phyloP scores from a whole-genome alignment of 805 yeast species.

The Ogataea neopini region DNA sequence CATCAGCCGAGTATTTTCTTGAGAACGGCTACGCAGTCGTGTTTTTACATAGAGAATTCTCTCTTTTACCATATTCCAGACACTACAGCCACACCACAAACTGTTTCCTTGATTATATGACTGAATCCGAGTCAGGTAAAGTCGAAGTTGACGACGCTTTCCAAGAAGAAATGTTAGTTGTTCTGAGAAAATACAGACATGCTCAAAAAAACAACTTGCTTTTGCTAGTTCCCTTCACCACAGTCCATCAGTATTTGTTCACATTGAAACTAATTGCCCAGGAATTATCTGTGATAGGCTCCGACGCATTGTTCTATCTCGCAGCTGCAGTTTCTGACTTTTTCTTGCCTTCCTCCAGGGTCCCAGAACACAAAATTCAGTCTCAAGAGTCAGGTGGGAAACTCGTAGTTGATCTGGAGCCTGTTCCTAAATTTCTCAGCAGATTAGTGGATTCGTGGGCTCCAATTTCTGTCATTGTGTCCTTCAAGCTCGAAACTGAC shows the following conservation, averaged over 20 bases:
- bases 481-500: constrained; percentile 94
- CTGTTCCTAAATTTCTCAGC: constrained; percentile 91
- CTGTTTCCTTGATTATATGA: constrained; percentile 83
- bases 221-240: constrained; percentile 85
- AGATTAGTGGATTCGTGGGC: constrained; percentile 94
- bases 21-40: constrained; percentile 89
- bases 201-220: constrained; percentile 54
- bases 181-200: constrained; percentile 52
- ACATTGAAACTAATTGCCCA: constrained; percentile 70
- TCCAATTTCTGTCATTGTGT: constrained; percentile 89
- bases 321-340: constrained; percentile 99
- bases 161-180: constrained; percentile 59
- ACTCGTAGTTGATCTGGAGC: constrained; percentile 82
- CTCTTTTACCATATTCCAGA: constrained; percentile 89
- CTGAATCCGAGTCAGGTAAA: constrained; percentile 46
- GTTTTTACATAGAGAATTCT: constrained; percentile 88
- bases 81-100: constrained; percentile 82
- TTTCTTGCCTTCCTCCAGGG: constrained; percentile 79
- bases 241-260: constrained; percentile 91
- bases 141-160: constrained; percentile 63
- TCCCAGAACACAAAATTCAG: constrained; percentile 95
- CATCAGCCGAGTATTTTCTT: constrained; percentile 89
- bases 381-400: constrained; percentile 71
- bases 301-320: constrained; percentile 71
- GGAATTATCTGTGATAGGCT: constrained; percentile 54